Evolutionary conservation across 805 yeast genomes (phyloP).

Genomic region (Yamadazyma ubonensis): DNA sequence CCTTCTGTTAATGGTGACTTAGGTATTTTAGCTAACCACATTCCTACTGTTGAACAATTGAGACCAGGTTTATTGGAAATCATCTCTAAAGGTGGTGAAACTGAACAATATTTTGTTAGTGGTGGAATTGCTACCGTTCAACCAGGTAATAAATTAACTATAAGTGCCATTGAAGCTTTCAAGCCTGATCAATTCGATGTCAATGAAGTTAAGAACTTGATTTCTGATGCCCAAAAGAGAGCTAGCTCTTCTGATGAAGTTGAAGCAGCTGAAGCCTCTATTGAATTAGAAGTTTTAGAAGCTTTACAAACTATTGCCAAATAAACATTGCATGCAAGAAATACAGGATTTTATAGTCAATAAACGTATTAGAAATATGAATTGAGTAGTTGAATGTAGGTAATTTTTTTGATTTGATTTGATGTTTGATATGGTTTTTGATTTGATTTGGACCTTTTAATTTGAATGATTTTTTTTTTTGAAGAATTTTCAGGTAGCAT

Average conservation of each 20-base stretch:
- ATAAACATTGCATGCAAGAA: conserved; percentile 10
- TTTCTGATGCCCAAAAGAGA: conserved; percentile 94
- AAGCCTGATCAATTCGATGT: conserved; percentile 84
- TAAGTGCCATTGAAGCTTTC: conserved; percentile 94
- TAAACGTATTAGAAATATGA: conserved; percentile 2
- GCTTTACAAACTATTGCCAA: conserved; percentile 77
- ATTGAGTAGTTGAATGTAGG: too few species aligned
- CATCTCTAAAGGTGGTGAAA: conserved; percentile 70
- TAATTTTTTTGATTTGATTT: too few species aligned
- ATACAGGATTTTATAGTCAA: conserved; percentile 1
- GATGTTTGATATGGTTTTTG: too few species aligned
- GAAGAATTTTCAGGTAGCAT: too few species aligned
- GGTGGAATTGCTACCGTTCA: conserved; percentile 97
- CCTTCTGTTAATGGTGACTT: conserved; percentile 95
- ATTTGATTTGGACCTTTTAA: too few species aligned
- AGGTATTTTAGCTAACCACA: conserved; percentile 97
- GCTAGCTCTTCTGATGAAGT: conserved; percentile 79
- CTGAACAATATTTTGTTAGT: conserved; percentile 81
- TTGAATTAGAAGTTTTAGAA: conserved; percentile 95
- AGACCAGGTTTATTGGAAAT: conserved; percentile 94
- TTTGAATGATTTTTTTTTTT: too few species aligned
- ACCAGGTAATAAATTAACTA: conserved; percentile 87
- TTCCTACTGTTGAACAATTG: conserved; percentile 94
- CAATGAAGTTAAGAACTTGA: conserved; percentile 72
- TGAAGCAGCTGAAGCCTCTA: conserved; percentile 90